Base-by-base conservation (phyloP, 2,329 filamentous ascomycete species). In the Cladorrhinum sp. region DNA sequence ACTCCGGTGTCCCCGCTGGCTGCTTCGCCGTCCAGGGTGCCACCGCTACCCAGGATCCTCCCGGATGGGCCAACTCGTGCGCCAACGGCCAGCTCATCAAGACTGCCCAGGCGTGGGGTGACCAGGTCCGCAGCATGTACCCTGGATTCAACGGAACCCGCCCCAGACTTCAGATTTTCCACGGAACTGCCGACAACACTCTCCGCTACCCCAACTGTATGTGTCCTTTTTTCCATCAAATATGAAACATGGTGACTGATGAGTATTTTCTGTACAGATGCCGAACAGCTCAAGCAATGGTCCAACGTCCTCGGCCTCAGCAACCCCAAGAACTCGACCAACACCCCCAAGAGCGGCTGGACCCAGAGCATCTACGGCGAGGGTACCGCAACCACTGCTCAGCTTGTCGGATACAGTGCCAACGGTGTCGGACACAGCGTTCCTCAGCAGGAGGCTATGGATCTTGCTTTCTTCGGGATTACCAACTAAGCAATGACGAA, bases 91-190 rank as follows among this genome's bases (percentile, higher is more conserved):
- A 79, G 49, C 51, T 51, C 20, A 36, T 50, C 29, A 73, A 76
- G 22, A 78, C 78, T 0, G 74, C 77, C 1, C 69, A 77, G 62
- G 72, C 79, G 57, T 85, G 82, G 81, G 78, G 78, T n/a, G 60
- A 65, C 62, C 72, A 77, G 23, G 81, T 78, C 12, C 70, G 73
- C 24, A 72, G 72, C 58, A 77, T 78, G 77, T 79, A 83, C 65
- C 78, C 80, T 0, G 78, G 76, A 4, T 84, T 84, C 67, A 73
- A 71, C 16, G 81, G 82, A 2, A 58, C 75, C 0, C 74, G 81
- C 1, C 83, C 84, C 1, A 77, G 76, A 58, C 81, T 86, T 78
- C 80, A 83, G 68, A 77, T 85, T 67, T 85, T 80, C 74, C 83
- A 86, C 67, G 83, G 83, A 45, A 79, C 77, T 38, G 71, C 69